A percentile compares a stretch with the other conserved stretches of the same genome.
Conservation (phyloP, 495 filamentous ascomycete species). For the Letharia columbiana region DNA sequence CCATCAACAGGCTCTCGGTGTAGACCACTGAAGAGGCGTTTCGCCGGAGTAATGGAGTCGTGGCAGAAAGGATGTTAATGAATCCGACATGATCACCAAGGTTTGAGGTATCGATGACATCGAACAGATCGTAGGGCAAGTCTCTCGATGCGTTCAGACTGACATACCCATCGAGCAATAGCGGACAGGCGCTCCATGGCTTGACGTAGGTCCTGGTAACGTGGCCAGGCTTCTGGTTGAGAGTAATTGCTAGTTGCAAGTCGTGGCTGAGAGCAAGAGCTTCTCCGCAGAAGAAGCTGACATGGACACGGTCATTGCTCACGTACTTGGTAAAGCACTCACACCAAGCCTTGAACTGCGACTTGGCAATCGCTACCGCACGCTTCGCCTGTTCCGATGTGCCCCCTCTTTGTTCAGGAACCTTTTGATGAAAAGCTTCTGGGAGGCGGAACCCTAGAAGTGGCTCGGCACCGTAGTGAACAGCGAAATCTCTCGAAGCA, state of each 20-base stretch:
- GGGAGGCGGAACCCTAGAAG: slow-evolving; percentile 39
- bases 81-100: slow-evolving; percentile 41
- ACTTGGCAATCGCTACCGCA: slow-evolving; percentile 20
- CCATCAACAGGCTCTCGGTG: slow-evolving; percentile 34
- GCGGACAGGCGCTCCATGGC: slow-evolving; percentile 18
- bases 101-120: slow-evolving; percentile 53
- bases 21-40: slow-evolving; percentile 37
- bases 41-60: slow-evolving; percentile 38
- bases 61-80: slow-evolving; percentile 41
- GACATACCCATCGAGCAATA: slow-evolving; percentile 32
- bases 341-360: slow-evolving; percentile 32
- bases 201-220: slow-evolving; percentile 10
- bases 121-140: slow-evolving; percentile 28
- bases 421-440: not conserved
- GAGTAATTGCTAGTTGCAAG: slow-evolving; percentile 26
- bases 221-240: slow-evolving; percentile 19
- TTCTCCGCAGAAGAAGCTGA: slow-evolving; percentile 40
- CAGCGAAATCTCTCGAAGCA: slow-evolving; percentile 16
- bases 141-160: slow-evolving; percentile 30
- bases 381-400: slow-evolving; percentile 25
- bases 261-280: slow-evolving; percentile 40
- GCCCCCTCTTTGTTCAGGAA: not conserved
- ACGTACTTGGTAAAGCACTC: slow-evolving; percentile 24
- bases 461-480: slow-evolving; percentile 40
- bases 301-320: slow-evolving; percentile 23